Percentiles rank a stretch among this genome's conserved stretches.
Evolutionary conservation across 768 basidiomycete species (phyloP).

Genomic region (Pleurotus pulmonarius): DNA sequence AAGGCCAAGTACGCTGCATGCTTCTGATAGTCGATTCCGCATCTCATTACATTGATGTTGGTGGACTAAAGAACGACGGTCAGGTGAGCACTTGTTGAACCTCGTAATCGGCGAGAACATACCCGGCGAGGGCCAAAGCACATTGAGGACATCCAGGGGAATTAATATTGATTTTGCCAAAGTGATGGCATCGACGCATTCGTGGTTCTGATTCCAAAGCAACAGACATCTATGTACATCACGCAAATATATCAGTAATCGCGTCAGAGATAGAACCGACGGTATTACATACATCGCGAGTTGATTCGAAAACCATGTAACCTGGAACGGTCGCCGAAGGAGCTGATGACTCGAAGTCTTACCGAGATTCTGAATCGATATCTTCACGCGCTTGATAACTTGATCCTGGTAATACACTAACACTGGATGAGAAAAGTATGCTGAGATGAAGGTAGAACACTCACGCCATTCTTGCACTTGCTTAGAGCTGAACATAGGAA

Average conservation of each 20-base stretch:
- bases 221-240: constrained; percentile 47
- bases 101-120: constrained; percentile 15
- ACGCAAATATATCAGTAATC: not conserved
- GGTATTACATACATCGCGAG: constrained; percentile 47
- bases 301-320: constrained; percentile 69
- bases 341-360: constrained; percentile 51
- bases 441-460: constrained; percentile 22
- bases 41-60: constrained; percentile 45
- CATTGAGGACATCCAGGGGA: constrained; percentile 64
- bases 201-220: constrained; percentile 61
- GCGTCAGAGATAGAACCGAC: not conserved
- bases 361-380: constrained; percentile 49
- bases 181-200: constrained; percentile 54
- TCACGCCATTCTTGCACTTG: constrained; percentile 79
- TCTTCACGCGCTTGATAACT: constrained; percentile 58
- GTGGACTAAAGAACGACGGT: constrained; percentile 30
- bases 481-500: constrained; percentile 61
- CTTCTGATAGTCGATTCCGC: constrained; percentile 44
- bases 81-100: not conserved
- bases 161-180: constrained; percentile 63
- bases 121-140: constrained; percentile 62
- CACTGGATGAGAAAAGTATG: not conserved
- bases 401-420: constrained; percentile 67
- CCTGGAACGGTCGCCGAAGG: constrained; percentile 65
- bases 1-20: constrained; percentile 40